Base-by-base conservation (phyloP, 129 eudicot species). In the Smallanthus sonchifolius region DNA sequence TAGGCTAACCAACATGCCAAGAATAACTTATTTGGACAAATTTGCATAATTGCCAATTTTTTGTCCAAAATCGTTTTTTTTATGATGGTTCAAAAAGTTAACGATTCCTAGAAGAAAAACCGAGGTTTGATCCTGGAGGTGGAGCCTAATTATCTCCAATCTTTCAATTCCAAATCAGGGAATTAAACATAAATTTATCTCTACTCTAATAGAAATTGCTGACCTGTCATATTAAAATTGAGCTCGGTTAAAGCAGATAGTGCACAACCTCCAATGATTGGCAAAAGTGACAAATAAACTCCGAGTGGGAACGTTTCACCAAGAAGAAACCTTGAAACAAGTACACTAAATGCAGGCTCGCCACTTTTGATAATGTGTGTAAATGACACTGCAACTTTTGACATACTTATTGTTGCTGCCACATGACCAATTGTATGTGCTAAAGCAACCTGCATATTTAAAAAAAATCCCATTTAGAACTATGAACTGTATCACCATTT, bases 351-450 rank as follows among this genome's bases (percentile, higher is more conserved):
- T 36, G 91, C 91, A 10, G 91, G 91, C 74, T 86, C 91, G 62
- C 74, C 83, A 24, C 91, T 86, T 62, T 86, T 86, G 28, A 86
- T 86, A 9, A 86, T 86, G 57, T 86, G 91, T 8, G 91, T 86
- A 79, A 86, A 86, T 4, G 91, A 86, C 48, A 83, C 91, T 1
- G 87, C 91, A 69, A 83, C 91, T 79, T 86, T 86, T 10, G 91
- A 83, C 91, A 86, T 86, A 69, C 91, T 86, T 32, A 86, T 71
- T 10, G 91, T 86, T 14, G 91, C 91, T 43, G 91, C 91, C 10
- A 86, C 91, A 75, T 86, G 91, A 38, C 91, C 91, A 74, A 83
- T 81, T 8, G 91, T 86, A 72, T 86, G 91, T 5, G 91, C 91
- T 73, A 86, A 69, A 7, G 91, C 91, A 24, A 86, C 91, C 91